Base-by-base conservation (phyloP, 179 eudicot genomes). In the Silene coronaria region DNA sequence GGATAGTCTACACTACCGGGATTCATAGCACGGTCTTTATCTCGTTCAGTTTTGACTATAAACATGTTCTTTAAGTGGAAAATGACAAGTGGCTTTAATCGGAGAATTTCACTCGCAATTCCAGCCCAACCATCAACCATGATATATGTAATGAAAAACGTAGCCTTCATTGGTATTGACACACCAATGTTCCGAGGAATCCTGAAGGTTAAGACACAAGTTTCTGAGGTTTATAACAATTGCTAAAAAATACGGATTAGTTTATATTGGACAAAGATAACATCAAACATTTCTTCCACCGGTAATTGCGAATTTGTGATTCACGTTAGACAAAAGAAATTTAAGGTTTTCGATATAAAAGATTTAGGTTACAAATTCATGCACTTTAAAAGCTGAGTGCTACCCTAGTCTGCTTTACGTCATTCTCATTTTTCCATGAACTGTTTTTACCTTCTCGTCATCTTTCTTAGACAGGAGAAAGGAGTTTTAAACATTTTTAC, bases 41-140 rank as follows among this genome's bases (percentile, higher is more conserved):
- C 99, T 61, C 93, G 85, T 63, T 92, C 99, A 1, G 99, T 95
- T 83, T 92, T 92, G 13, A 95, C 97, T 71, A 95, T 17, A 65
- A 95, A 91, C 88, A 87, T 85, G 83, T 88, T 92, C 81, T 95
- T 95, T 26, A 95, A 81, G 75, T 92, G 99, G 74, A 83, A 95
- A 63, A 95, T 83, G 63, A 92, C 86, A 61, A 95, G 82, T 19
- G 97, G 93, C 85, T 88, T 91, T 82, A 95, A 71, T 46, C 99
- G 85, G 14, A 95, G 83, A 79, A 95, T 95, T 82, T 95, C 99
- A 69, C 93, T 84, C 0, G 99, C 99, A 61, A 92, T 84, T 58
- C 97, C 97, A 24, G 97, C 97, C 99, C 99, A 95, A 19, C 99
- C 99, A 64, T 95, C 99, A 58, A 95, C 87, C 99, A 95, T 95